Evolutionary conservation across 805 yeast species (phyloP), one percentile per base, ranked within the genome.

Genomic region (Candida silvatica): DNA sequence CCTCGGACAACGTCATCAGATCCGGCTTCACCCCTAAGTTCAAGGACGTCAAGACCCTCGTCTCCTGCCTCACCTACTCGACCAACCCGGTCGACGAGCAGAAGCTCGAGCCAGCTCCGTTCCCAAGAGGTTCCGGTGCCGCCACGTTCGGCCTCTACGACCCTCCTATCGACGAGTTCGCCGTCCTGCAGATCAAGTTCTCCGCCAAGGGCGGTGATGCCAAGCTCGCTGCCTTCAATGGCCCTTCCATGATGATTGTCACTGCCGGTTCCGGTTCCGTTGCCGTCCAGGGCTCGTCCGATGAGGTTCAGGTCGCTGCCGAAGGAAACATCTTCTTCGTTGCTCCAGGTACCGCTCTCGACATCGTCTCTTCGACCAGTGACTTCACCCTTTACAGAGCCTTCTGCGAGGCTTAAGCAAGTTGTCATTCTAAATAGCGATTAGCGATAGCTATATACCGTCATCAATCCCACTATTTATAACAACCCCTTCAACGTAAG

Each of bases 1-100:
- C 98, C 6, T 80, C 94, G 27, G 99, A 92, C 59, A 92, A 92
- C 52, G 99, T 92, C 38, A 97, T 92, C 33, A 77, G 99, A 59
- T 95, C 97, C 4, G 99, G 98, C 11, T 92, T 92, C 69, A 92
- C 99, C n/a, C 98, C 99, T 42, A 92, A 92, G 61, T 92, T 90
- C 67, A 92, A 90, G 64, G 99, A 92, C 59, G 97, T 92, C 41
- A 62, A 77, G 39, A 86, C 82, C 51, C 74, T 92, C 54, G 97
- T 92, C 29, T 75, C 72, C 36, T 85, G 85, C 92, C 74, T 92
- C 57, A 88, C 96, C 3, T 92, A 90, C 58, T 69, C 83, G 19
- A 82, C 82, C 50, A 94, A 83, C 36, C 77, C 94, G 17, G 96
- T 90, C 34, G 87, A 78, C 47, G 87, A 87, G 55, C 99, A 92